Base-by-base conservation (phyloP, 176 grass and related monocot species). In the Ensete ventricosum region DNA sequence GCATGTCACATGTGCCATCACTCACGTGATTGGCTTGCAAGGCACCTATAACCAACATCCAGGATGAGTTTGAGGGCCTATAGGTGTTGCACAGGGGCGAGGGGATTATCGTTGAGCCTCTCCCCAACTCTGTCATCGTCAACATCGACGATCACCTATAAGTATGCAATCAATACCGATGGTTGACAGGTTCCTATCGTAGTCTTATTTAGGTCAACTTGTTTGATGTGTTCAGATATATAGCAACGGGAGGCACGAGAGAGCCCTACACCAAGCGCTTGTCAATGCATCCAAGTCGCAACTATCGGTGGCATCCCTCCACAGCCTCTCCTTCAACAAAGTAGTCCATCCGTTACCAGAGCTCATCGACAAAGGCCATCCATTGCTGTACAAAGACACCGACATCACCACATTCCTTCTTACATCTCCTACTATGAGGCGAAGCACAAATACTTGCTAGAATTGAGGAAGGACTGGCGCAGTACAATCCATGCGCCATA, bases 121-220 rank as follows among this genome's bases (percentile, higher is more conserved):
- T 89, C 5, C 84, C 92, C 0, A 76, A 79, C 0, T 84, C 87
- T 5, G 82, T 96, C 65, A 87, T 86, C 67, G 81, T 92, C 82
- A 96, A 92, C 79, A 75, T 96, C 59, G 89, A 89, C 51, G 89
- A 96, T 78, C 92, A 96, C 80, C 73, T 96, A 10, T 89, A 96
- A 89, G 92, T 29, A 29, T 29, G 29, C 2, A 29, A 29, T 29
- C 29, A 29, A 29, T 34, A 3, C 29, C 29, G 29, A 34, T 34
- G 29, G 2, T 34, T 34, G 29, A 34, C 29, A 34, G 4, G 29
- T 34, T 34, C 29, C 29, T 96, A 76, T 23, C 25, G 3, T 10
- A 9, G 2, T 67, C 11, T 13, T 13, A 25, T 19, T 11, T 57
- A 19, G 13, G 16, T 16, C 16, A 14, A 57, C 16, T 57, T 19